Evolutionary conservation across 345 rosid species (phyloP).

Genomic region (Populus pruinosa): DNA sequence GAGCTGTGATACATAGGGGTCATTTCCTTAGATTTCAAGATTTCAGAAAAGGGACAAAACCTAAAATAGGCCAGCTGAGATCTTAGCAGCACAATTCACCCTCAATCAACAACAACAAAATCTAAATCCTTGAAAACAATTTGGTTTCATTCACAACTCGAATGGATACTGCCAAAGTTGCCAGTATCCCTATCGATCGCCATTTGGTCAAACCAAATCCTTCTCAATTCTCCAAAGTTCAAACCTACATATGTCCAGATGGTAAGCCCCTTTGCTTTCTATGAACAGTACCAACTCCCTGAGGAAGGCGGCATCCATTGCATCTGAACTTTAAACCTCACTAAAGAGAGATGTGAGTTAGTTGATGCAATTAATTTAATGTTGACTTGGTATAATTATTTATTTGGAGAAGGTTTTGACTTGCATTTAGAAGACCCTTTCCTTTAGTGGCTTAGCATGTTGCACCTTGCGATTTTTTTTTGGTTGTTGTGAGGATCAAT

Average conservation of each 20-base stretch:
- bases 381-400: background rate
- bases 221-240: slow-evolving; percentile 4
- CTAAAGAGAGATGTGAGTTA: background rate
- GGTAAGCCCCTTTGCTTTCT: slow-evolving; percentile 11
- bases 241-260: background rate
- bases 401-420: background rate
- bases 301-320: slow-evolving; percentile 13
- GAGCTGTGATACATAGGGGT: slow-evolving; percentile 28
- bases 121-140: slow-evolving; percentile 37
- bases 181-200: slow-evolving; percentile 13
- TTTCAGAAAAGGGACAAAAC: slow-evolving; percentile 13
- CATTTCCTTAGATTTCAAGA: background rate
- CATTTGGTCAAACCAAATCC: background rate
- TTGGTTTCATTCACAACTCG: slow-evolving; percentile 20
- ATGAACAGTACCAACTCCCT: slow-evolving; percentile 30
- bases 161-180: slow-evolving; percentile 28
- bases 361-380: background rate
- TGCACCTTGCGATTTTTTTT: background rate
- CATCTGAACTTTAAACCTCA: slow-evolving; percentile 2
- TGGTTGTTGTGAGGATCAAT: background rate
- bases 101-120: slow-evolving; percentile 38
- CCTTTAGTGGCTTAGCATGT: background rate
- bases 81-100: slow-evolving; percentile 6
- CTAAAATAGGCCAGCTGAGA: slow-evolving; percentile 14
- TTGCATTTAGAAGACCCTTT: background rate